Conservation (phyloP, 2,329 filamentous ascomycete genomes). For the Verticillium dahliae region DNA sequence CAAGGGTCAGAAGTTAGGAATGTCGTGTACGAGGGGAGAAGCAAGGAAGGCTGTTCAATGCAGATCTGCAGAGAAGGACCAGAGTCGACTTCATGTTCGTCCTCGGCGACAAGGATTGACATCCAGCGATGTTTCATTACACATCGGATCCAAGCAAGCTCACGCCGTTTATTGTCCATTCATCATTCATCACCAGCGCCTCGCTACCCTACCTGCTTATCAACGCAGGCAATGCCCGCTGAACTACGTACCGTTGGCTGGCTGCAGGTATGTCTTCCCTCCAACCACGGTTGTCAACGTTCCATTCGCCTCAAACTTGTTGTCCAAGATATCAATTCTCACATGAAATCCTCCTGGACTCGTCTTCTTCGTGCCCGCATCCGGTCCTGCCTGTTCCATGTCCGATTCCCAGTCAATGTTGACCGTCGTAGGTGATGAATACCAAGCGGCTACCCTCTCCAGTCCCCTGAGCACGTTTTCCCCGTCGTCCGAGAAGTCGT, state of each 20-base stretch:
- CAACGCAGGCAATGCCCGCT: too few relatives aligned
- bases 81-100: too few relatives aligned
- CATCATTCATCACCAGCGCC: not conserved
- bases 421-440: not conserved
- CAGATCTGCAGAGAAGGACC: too few relatives aligned
- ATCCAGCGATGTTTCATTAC: too few relatives aligned
- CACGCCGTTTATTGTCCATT: not conserved
- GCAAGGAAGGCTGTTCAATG: too few relatives aligned
- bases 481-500: slow-evolving; percentile 28
- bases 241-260: slow-evolving; percentile 22
- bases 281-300: slow-evolving; percentile 29
- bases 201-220: too few relatives aligned
- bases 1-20: too few relatives aligned
- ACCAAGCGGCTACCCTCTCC: slow-evolving; percentile 23
- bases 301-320: slow-evolving; percentile 33
- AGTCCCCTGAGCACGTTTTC: slow-evolving; percentile 21
- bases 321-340: slow-evolving; percentile 27
- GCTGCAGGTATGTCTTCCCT: slow-evolving; percentile 28
- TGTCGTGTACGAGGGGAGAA: too few relatives aligned
- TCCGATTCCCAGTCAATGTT: not conserved
- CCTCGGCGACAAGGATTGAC: too few relatives aligned
- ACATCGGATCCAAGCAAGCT: too few relatives aligned
- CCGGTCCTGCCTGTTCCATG: slow-evolving; percentile 22
- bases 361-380: slow-evolving; percentile 28
- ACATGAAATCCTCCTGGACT: slow-evolving; percentile 29